Evolutionary conservation across 2,329 filamentous ascomycete genomes (phyloP).

Genomic region (Lanzia echinophila): DNA sequence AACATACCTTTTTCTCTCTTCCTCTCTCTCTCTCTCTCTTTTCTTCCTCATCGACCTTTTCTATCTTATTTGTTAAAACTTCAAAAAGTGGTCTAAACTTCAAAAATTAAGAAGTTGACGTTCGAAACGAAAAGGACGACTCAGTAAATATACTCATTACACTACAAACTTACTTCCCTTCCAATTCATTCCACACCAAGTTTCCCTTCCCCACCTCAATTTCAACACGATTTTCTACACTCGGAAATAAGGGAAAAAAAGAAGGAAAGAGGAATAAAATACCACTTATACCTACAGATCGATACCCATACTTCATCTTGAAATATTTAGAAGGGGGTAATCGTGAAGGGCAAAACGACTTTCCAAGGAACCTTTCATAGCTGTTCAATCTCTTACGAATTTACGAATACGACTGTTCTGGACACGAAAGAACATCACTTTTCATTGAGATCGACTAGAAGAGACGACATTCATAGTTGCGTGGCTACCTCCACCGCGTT

Average conservation of each 20-base stretch:
- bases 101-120: too few relatives aligned
- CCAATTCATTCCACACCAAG: not conserved
- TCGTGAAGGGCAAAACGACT: not conserved
- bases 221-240: not conserved
- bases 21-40: too few relatives aligned
- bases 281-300: not conserved
- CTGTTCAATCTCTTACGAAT: not conserved
- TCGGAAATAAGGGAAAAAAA: not conserved
- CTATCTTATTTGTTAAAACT: not conserved
- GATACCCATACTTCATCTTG: not conserved
- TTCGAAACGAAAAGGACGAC: not conserved
- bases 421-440: not conserved
- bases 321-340: constrained; percentile 5
- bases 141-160: not conserved
- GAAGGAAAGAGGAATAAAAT: not conserved
- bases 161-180: not conserved
- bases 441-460: not conserved
- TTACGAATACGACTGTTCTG: constrained; percentile 3
- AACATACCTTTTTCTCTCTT: too few relatives aligned
- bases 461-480: not conserved
- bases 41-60: too few relatives aligned
- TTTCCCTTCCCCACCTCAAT: not conserved
- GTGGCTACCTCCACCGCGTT: constrained; percentile 7
- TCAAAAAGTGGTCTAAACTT: not conserved
- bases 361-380: not conserved